Evolutionary conservation across 345 rosid genomes (phyloP).

Genomic region (Diplotaxis tenuifolia): DNA sequence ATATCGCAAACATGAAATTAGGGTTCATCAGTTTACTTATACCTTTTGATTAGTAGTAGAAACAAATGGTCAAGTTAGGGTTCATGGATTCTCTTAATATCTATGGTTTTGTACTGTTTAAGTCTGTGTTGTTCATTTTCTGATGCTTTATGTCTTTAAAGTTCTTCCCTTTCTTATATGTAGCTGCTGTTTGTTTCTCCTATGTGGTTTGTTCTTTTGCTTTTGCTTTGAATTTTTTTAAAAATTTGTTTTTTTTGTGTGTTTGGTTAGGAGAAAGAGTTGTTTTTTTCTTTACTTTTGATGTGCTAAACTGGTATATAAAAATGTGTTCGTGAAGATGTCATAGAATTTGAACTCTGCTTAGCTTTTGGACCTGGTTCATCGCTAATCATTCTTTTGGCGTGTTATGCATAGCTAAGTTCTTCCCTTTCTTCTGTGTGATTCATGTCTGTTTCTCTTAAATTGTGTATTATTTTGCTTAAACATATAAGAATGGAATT

Average conservation of each 20-base stretch:
- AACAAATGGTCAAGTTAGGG: constrained; percentile 6
- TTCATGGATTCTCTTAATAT: not conserved
- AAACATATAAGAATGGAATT: not conserved
- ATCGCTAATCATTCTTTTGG: not conserved
- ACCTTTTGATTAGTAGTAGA: not conserved
- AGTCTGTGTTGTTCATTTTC: not conserved
- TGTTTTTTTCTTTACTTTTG: not conserved
- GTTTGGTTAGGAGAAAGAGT: not conserved
- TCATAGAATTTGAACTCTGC: not conserved
- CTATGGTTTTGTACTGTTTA: not conserved
- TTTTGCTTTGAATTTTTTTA: too few species aligned
- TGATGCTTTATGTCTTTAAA: not conserved
- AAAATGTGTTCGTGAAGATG: not conserved
- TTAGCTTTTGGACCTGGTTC: not conserved
- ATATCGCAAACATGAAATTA: not conserved
- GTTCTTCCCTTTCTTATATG: not conserved
- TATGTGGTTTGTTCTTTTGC: not conserved
- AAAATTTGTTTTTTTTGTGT: not conserved
- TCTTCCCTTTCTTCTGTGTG: not conserved
- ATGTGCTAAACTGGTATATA: not conserved
- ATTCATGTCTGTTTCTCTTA: not conserved
- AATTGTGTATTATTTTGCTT: not conserved
- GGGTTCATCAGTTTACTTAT: not conserved
- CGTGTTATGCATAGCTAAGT: not conserved
- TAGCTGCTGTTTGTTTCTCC: not conserved